Base-by-base conservation (phyloP, 345 rosid species). In the Arabidopsis thaliana region DNA sequence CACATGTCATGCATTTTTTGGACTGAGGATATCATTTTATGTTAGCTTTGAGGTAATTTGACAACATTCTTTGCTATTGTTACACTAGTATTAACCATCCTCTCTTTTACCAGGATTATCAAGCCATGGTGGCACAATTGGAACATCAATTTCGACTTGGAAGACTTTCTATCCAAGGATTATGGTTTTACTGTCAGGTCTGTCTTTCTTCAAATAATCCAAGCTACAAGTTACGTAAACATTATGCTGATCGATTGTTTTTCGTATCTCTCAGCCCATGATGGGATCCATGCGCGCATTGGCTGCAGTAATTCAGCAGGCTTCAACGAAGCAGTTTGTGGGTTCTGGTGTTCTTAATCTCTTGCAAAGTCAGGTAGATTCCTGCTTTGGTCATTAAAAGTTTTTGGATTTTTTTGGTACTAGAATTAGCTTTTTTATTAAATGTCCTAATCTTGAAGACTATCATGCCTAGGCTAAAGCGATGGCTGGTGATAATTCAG, bases 171-270 rank as follows among this genome's bases (percentile, higher is more conserved):
- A 83, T 95, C 49, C 99, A 92, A 83, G 99, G 97, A 74, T 85
- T 95, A 81, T 92, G 96, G 99, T 92, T 95, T 87, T 95, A 92
- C 82, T 92, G 97, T 84, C 99, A 95, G 98, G 97, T 92, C 59
- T 65, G 57, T 48, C 78, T 82, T 62, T 65, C 58, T 74, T 49
- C 37, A 23, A 41, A 7, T 55, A 62, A 57, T 65, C 48, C 20
- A 48, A 59, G 9, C 64, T 67, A 25, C 11, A 66, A 22, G 20
- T 38, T 65, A 49, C 9, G 16, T 28, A 48, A 56, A 71, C 16
- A 40, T 49, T 70, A 64, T 42, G 36, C 56, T 73, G 61, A 60
- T 49, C 59, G 56, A 74, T 83, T 67, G 42, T 72, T 65, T 52
- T 58, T 56, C 22, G 56, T 76, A 58, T 63, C 40, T 75, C 67